Base-by-base conservation (phyloP, 768 basidiomycete species). In the Pisolithus orientalis region DNA sequence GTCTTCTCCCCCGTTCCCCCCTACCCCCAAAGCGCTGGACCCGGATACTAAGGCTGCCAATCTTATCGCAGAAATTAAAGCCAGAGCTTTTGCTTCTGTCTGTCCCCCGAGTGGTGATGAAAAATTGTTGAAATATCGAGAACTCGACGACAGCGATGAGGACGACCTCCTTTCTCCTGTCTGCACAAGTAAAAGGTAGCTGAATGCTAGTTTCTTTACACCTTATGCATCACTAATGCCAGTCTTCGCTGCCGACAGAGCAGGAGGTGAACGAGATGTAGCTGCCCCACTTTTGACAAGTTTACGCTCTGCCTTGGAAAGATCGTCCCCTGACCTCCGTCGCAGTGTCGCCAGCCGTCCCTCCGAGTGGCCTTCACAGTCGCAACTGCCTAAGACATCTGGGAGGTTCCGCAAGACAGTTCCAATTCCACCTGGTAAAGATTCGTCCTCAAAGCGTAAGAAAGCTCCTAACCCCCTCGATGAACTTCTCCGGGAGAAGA, bases 21-120 rank as follows among this genome's bases (percentile, higher is more conserved):
- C 62, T 29, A 69, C 68, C 0, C 72, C 72, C 1, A 47, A 63
- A 31, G 57, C 68, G 3, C 56, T 73, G 6, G 65, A 71, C 49
- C 46, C 60, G 0, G 63, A 69, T 48, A 46, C 62, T 37, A 86
- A 82, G 63, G 72, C 85, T 2, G 76, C 76, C 14, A 70, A 74
- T 58, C 72, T 87, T 29, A 81, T 89, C 44, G 82, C 78, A 6
- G 71, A 79, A 34, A 85, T 88, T 55, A 85, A 77, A 67, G 81
- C 78, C n/a, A 75, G 71, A 55, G 84, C 80, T 5, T 75, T 71
- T 45, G 80, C 79, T n/a, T 47, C 46, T 43, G 71, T 68, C 21
- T 71, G 56, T 6, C 58, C 66, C 25, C 73, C 70, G n/a, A 80
- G 75, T 59, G 74, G 77, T 2, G 78, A 82, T 9, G 63, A 62